Evolutionary conservation across 495 filamentous ascomycete species (phyloP).

Genomic region (Xylaria curta): DNA sequence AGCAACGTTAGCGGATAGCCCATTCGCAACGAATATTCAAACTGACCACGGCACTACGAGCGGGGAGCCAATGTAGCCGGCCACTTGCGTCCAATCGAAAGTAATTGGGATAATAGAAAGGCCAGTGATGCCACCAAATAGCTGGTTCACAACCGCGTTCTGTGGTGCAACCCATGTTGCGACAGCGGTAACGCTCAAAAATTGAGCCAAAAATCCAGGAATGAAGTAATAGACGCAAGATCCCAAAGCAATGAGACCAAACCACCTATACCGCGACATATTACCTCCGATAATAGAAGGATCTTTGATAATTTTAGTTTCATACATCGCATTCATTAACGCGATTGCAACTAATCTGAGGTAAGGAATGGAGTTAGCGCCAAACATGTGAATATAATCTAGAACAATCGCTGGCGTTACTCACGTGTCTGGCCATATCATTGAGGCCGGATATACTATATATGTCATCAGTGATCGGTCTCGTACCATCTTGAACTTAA

Average conservation of each 20-base stretch:
- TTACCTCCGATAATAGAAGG: slow-evolving; percentile 58
- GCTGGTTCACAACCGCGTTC: slow-evolving; percentile 70
- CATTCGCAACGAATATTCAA: background rate
- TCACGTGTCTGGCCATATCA: slow-evolving; percentile 71
- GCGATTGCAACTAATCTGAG: slow-evolving; percentile 65
- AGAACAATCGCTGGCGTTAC: slow-evolving; percentile 3
- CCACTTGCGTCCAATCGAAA: slow-evolving; percentile 70
- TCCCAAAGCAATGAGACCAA: slow-evolving; percentile 56
- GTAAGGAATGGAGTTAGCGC: background rate
- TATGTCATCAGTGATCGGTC: slow-evolving; percentile 16
- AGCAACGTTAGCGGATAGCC: background rate
- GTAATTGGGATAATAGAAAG: slow-evolving; percentile 66
- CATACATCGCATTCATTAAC: slow-evolving; percentile 75
- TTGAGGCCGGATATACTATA: slow-evolving; percentile 66
- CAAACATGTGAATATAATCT: background rate
- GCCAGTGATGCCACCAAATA: slow-evolving; percentile 71
- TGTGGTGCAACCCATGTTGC: slow-evolving; percentile 66
- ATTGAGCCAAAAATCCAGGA: slow-evolving; percentile 64
- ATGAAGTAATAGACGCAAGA: slow-evolving; percentile 67
- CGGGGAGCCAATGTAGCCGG: slow-evolving; percentile 63
- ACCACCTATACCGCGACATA: slow-evolving; percentile 67
- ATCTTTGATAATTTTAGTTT: slow-evolving; percentile 55
- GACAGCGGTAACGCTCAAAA: slow-evolving; percentile 65
- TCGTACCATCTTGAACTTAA: background rate
- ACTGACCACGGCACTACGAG: slow-evolving; percentile 64